Evolutionary conservation across 495 filamentous ascomycete species (phyloP).

Genomic region (Annulohypoxylon stygium): DNA sequence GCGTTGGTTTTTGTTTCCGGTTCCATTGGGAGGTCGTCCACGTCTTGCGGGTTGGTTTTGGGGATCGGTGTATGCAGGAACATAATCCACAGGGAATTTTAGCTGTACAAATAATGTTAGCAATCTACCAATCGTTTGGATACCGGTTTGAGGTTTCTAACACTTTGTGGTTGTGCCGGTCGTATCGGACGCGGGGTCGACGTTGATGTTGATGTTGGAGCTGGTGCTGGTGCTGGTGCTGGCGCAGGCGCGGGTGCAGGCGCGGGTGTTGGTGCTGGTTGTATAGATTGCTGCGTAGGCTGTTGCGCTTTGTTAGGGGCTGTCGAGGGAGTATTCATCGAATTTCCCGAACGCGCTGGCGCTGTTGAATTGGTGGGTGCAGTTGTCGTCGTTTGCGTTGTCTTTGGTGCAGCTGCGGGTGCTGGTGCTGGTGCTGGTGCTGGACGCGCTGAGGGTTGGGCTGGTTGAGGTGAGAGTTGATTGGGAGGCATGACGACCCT

Average conservation of each 20-base stretch:
- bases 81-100: conserved; percentile 2
- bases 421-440: background rate
- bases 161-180: background rate
- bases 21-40: background rate
- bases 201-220: background rate
- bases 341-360: background rate
- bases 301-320: background rate
- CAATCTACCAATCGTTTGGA: background rate
- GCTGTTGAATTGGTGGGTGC: background rate
- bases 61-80: background rate
- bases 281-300: background rate
- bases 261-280: background rate
- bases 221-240: background rate
- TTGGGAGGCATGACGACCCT: background rate
- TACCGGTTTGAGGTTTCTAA: background rate
- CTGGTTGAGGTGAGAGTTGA: background rate
- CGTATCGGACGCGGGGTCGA: background rate
- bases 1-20: background rate
- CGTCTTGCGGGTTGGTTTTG: background rate
- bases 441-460: background rate
- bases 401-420: background rate
- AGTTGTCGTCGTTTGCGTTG: background rate
- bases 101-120: conserved; percentile 1
- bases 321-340: background rate
- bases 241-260: background rate